Percentiles rank a stretch among this genome's conserved stretches.
Conservation (phyloP, 345 rosid genomes). For the Iberis pinnata region DNA sequence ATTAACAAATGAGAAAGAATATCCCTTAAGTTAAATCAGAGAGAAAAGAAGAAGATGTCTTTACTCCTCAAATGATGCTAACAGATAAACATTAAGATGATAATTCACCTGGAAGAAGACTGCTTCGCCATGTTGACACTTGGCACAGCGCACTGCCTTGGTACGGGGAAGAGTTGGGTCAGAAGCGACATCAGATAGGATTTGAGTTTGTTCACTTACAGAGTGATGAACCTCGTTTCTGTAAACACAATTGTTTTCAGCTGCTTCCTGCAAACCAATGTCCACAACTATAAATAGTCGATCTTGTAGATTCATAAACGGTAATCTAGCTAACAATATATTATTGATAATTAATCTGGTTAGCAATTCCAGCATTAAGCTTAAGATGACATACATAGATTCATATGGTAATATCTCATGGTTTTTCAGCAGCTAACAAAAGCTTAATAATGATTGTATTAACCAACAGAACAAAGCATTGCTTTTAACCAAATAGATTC, state of each 20-base stretch:
- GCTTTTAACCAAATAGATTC: not conserved
- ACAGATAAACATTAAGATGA: not conserved
- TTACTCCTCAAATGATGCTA: not conserved
- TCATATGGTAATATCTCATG: not conserved
- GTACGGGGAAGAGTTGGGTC: slow-evolving; percentile 89
- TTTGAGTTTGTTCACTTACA: slow-evolving; percentile 60
- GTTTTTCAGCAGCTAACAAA: no score
- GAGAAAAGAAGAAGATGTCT: not conserved
- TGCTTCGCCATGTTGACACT: slow-evolving; percentile 58
- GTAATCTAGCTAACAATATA: not conserved
- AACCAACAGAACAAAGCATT: not conserved
- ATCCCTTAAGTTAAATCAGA: not conserved
- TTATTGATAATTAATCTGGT: not conserved
- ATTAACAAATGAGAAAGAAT: not conserved
- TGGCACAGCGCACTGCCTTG: slow-evolving; percentile 49
- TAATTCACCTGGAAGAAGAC: slow-evolving; percentile 69
- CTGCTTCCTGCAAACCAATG: slow-evolving; percentile 47
- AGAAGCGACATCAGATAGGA: slow-evolving; percentile 65
- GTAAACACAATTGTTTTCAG: slow-evolving; percentile 61
- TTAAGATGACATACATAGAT: not conserved
- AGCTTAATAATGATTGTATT: not conserved
- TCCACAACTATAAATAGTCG: not conserved
- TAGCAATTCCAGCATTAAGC: not conserved
- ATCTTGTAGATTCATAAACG: not conserved
- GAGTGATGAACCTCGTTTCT: slow-evolving; percentile 72